These are phyloP conservation scores for Blastobotrys muscicola DNA, from an alignment of 805 yeast species.

Conservation along the genomic window DNA sequence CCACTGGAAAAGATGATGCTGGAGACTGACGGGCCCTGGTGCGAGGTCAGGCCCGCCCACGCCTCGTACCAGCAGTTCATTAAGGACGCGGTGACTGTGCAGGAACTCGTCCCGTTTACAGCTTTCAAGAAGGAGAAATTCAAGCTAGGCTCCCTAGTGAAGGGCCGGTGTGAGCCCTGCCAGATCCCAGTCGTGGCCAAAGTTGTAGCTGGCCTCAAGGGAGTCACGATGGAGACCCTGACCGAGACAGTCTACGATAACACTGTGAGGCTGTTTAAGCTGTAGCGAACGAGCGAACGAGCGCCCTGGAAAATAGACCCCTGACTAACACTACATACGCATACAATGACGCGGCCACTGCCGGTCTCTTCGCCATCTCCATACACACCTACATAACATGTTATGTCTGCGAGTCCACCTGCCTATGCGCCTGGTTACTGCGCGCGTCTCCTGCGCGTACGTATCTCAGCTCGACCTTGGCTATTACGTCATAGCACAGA, in stretches of 20 bases:
- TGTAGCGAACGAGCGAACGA: neutral
- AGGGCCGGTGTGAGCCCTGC: conserved; percentile 90
- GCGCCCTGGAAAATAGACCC: too few species aligned
- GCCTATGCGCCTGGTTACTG: too few species aligned
- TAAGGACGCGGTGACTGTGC: conserved; percentile 19
- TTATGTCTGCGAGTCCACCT: too few species aligned
- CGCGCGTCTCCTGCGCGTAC: too few species aligned
- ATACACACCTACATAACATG: too few species aligned
- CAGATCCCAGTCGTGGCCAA: conserved; percentile 72
- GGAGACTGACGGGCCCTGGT: conserved; percentile 99
- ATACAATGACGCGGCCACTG: too few species aligned
- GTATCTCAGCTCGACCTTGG: too few species aligned
- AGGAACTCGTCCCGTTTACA: conserved; percentile 43
- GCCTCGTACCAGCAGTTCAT: conserved; percentile 52
- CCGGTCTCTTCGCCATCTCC: too few species aligned
- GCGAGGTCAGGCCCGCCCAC: conserved; percentile 81
- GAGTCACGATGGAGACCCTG: conserved; percentile 34
- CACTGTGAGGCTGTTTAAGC: conserved; percentile 38
- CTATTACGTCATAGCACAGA: too few species aligned
- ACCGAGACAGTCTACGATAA: conserved; percentile 45
- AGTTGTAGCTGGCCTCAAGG: conserved; percentile 45
- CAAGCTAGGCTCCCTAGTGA: conserved; percentile 41
- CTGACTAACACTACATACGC: neutral
- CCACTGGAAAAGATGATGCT: conserved; percentile 66
- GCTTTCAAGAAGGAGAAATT: conserved; percentile 57